phyloP scores from a whole-genome alignment of 768 basidiomycete genomes.

The Chalciporus chontae region DNA sequence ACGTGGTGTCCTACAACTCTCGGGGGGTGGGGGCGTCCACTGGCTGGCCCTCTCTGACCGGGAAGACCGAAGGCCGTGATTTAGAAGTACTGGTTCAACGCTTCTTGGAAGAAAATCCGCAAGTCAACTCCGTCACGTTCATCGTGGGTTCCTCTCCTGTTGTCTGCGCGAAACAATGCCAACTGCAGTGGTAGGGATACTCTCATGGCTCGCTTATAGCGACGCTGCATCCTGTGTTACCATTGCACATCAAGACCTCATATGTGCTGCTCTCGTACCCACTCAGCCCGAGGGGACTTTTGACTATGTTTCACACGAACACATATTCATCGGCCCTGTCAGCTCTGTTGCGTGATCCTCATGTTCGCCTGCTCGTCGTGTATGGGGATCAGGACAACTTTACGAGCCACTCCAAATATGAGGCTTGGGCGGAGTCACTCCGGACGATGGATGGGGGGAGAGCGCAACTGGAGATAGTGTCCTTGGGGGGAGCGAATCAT shows the following conservation, averaged over 20 bases:
- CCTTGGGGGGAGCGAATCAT: constrained; percentile 52
- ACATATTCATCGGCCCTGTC: constrained; percentile 52
- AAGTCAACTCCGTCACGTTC: constrained; percentile 52
- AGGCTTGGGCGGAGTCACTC: constrained; percentile 49
- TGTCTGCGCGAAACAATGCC: constrained; percentile 3
- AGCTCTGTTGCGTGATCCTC: constrained; percentile 43
- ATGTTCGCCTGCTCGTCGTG: constrained; percentile 55
- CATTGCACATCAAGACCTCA: constrained; percentile 47
- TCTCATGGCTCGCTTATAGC: constrained; percentile 76
- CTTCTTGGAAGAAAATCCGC: constrained; percentile 40
- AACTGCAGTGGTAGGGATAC: constrained; percentile 57
- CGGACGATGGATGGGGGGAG: constrained; percentile 15
- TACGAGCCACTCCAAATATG: constrained; percentile 53
- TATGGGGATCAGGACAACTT: constrained; percentile 74
- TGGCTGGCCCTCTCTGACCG: constrained; percentile 72
- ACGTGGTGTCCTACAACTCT: constrained; percentile 71
- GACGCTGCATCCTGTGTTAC: constrained; percentile 58
- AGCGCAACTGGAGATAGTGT: constrained; percentile 32
- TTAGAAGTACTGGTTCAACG: constrained; percentile 59
- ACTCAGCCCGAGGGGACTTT: constrained; percentile 57
- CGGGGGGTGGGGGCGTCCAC: constrained; percentile 74
- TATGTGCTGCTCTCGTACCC: constrained; percentile 80
- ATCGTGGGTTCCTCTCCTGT: constrained; percentile 44
- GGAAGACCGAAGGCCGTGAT: constrained; percentile 66
- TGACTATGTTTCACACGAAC: constrained; percentile 64